Conservation (phyloP, 805 yeast genomes). For the Candida golubevii region DNA sequence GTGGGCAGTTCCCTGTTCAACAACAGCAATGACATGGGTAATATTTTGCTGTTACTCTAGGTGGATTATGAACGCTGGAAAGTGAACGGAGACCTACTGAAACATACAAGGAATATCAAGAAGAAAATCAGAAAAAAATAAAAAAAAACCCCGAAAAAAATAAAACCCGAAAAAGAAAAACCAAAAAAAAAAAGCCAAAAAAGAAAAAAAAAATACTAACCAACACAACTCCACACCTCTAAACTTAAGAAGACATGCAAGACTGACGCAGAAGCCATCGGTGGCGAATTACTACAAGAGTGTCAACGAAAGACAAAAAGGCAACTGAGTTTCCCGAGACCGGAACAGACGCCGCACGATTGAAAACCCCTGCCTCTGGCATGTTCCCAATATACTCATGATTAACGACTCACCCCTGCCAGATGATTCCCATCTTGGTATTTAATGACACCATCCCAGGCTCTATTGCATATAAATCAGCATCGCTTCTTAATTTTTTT, state of each 20-base stretch:
- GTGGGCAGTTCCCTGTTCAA: constrained; percentile 21
- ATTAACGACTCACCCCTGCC: constrained; percentile 6
- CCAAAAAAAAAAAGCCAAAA: constrained; percentile 2
- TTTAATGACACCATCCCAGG: constrained; percentile 2
- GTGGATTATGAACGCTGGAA: too few relatives aligned
- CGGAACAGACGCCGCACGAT: too few relatives aligned
- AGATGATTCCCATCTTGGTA: constrained; percentile 1
- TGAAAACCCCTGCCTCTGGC: too few relatives aligned
- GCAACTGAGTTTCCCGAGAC: too few relatives aligned
- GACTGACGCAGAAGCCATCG: too few relatives aligned
- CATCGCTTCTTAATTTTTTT: constrained; percentile 1
- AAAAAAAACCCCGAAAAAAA: constrained; percentile 3
- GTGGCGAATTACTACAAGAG: too few relatives aligned
- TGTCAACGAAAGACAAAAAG: too few relatives aligned
- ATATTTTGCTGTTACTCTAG: neutral
- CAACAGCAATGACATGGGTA: constrained; percentile 17
- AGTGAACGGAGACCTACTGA: too few relatives aligned
- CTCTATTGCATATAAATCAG: constrained; percentile 3
- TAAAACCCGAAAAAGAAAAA: constrained; percentile 3
- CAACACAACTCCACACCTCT: neutral
- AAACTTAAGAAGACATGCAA: too few relatives aligned
- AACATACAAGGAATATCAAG: too few relatives aligned
- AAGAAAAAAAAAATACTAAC: constrained; percentile 4
- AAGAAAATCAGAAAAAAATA: neutral
- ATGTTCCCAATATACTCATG: neutral